Evolutionary conservation across 805 yeast genomes (phyloP).

Genomic region (Spathaspora girioi): DNA sequence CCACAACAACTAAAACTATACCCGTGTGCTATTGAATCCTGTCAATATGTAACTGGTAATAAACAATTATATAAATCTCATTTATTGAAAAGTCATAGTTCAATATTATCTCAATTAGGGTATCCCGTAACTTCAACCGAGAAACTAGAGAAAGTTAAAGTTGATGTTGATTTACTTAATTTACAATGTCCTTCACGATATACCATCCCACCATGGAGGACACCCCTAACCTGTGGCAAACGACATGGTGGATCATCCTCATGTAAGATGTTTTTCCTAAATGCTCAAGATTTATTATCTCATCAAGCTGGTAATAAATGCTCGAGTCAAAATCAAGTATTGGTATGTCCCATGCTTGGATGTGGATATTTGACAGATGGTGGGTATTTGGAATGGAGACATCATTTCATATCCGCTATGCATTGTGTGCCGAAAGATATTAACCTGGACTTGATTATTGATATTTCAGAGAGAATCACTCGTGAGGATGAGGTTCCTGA

Average conservation of each 20-base stretch:
- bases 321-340: conserved; percentile 27
- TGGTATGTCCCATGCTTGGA: conserved; percentile 37
- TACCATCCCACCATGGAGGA: conserved; percentile 18
- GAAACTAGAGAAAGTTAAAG: not conserved
- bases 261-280: conserved; percentile 15
- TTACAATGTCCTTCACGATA: conserved; percentile 20
- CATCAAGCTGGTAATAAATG: conserved; percentile 22
- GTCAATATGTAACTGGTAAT: conserved; percentile 28
- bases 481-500: not conserved
- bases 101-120: conserved; percentile 17
- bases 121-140: conserved; percentile 16
- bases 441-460: not conserved
- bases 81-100: conserved; percentile 18
- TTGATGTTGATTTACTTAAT: conserved; percentile 3
- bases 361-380: conserved; percentile 37
- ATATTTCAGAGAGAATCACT: not conserved
- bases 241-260: not conserved
- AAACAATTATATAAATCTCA: conserved; percentile 22
- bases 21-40: conserved; percentile 22
- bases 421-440: conserved; percentile 9
- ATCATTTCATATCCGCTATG: conserved; percentile 19
- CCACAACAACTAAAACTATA: conserved; percentile 8
- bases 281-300: conserved; percentile 11
- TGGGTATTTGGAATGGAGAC: conserved; percentile 25
- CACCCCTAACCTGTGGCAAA: conserved; percentile 14